Evolutionary conservation across 768 basidiomycete genomes (phyloP).

Genomic region (Chlorophyllum brunneum): DNA sequence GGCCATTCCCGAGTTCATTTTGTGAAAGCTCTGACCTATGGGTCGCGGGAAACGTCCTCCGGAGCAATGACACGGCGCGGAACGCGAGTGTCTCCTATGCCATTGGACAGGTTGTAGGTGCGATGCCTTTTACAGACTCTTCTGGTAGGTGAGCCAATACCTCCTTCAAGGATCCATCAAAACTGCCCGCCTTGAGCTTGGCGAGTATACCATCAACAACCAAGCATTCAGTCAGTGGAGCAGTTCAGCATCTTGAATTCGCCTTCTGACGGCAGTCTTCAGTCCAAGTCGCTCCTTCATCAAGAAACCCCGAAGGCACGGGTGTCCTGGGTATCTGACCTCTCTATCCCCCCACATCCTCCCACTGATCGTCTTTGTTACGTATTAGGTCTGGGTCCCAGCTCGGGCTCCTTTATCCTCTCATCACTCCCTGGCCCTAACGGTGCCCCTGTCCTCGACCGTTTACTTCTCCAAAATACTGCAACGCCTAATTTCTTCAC

Average conservation of each 20-base stretch:
- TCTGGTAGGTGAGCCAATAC: background rate
- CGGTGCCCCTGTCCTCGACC: constrained; percentile 56
- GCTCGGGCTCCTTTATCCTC: constrained; percentile 48
- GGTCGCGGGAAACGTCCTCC: constrained; percentile 43
- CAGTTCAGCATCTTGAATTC: constrained; percentile 11
- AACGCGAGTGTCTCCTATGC: constrained; percentile 47
- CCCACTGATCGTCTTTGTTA: no score
- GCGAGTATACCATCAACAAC: constrained; percentile 38
- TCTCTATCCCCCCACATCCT: no score
- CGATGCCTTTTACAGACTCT: background rate
- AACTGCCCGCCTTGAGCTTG: constrained; percentile 39
- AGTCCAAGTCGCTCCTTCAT: constrained; percentile 38
- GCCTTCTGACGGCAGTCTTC: constrained; percentile 1
- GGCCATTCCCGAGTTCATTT: background rate
- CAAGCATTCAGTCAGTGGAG: constrained; percentile 44
- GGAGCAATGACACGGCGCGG: constrained; percentile 33
- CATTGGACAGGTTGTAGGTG: constrained; percentile 50
- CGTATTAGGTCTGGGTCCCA: constrained; percentile 59
- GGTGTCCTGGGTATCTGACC: constrained; percentile 23
- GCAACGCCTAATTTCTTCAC: constrained; percentile 60
- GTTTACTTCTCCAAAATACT: constrained; percentile 58
- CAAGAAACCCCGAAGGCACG: constrained; percentile 25
- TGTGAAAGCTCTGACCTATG: constrained; percentile 57
- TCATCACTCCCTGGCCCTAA: constrained; percentile 25
- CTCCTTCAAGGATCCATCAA: constrained; percentile 38